phyloP scores from a whole-genome alignment of 148 eudicot species.

The Agrostemma githago region DNA sequence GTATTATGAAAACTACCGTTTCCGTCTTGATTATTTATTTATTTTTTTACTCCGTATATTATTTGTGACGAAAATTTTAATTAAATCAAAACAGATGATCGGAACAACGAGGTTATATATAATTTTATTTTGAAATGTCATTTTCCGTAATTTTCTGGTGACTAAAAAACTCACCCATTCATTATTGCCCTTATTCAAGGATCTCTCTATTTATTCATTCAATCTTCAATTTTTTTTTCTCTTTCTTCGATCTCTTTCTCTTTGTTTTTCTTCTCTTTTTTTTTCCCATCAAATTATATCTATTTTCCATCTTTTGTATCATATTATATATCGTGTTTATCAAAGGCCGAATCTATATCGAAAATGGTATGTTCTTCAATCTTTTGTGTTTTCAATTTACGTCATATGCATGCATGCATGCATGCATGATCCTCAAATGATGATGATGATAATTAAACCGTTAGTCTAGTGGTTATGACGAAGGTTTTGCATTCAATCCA shows the following conservation, averaged over 20 bases:
- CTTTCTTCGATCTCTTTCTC: conserved; percentile 16
- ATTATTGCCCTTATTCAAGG: conserved; percentile 36
- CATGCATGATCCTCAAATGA: background rate
- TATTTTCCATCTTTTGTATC: background rate
- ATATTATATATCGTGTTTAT: background rate
- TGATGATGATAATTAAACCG: background rate
- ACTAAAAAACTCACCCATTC: conserved; percentile 28
- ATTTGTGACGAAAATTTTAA: too few relatives aligned
- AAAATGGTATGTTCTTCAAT: conserved; percentile 34
- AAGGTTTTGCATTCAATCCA: too few relatives aligned
- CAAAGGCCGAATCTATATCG: conserved; percentile 11
- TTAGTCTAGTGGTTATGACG: too few relatives aligned
- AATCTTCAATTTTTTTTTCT: background rate
- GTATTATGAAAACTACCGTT: too few relatives aligned
- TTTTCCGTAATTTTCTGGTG: conserved; percentile 38
- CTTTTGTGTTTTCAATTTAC: background rate
- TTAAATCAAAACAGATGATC: too few relatives aligned
- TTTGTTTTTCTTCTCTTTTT: conserved; percentile 8
- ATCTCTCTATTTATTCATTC: conserved; percentile 25
- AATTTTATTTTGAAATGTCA: background rate
- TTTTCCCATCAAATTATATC: background rate
- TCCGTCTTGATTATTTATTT: too few relatives aligned
- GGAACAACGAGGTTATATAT: too few relatives aligned
- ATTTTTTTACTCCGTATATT: background rate
- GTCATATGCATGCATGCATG: background rate